Evolutionary conservation across 257 asterid species (phyloP).

Genomic region (Ligustrum vulgare): DNA sequence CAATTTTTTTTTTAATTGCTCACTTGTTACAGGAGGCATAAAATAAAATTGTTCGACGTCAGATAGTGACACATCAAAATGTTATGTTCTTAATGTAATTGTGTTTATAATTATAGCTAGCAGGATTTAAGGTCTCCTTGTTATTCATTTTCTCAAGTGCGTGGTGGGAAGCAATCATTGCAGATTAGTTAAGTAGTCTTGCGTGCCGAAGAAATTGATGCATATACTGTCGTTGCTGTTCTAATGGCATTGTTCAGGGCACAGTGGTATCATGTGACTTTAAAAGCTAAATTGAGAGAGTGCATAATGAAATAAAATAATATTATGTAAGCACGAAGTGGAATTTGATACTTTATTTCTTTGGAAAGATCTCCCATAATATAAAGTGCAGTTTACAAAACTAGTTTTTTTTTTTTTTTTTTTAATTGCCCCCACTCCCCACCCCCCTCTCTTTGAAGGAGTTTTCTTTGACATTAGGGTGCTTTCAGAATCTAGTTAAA

Average conservation of each 20-base stretch:
- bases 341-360: not conserved
- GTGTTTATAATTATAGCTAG: not conserved
- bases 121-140: not conserved
- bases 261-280: not conserved
- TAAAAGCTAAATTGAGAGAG: not conserved
- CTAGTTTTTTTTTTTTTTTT: too few relatives aligned
- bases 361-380: too few relatives aligned
- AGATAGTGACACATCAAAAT: not conserved
- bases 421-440: too few relatives aligned
- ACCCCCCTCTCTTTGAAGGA: too few relatives aligned
- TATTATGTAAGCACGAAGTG: not conserved
- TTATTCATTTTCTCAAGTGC: not conserved
- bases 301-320: too few relatives aligned
- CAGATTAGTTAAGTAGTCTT: not conserved
- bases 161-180: not conserved
- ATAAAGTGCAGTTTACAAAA: not conserved
- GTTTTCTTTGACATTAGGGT: not conserved
- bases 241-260: not conserved
- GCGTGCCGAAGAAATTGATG: slow-evolving; percentile 2
- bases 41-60: slow-evolving; percentile 13
- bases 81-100: not conserved
- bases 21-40: not conserved
- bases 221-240: slow-evolving; percentile 3
- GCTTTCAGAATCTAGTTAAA: not conserved
- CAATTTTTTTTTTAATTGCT: not conserved